A percentile compares a stretch with the other conserved stretches of the same genome.
phyloP scores from a whole-genome alignment of 192 early-diverging fungal genomes.

The Podila horticola region DNA sequence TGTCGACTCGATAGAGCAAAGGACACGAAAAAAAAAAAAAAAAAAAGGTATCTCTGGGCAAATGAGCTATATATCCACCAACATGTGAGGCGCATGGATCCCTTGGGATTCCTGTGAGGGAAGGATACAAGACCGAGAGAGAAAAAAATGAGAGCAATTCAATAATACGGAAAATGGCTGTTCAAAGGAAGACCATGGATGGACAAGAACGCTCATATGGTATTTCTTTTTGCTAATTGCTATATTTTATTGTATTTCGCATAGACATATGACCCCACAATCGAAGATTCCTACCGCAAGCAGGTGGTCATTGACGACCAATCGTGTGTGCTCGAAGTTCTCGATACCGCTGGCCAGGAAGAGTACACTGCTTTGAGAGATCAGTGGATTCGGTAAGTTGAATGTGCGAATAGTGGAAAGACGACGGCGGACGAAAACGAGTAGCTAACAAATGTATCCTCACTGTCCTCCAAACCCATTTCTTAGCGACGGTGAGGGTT shows the following conservation, averaged over 20 bases:
- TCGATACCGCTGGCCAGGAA: conserved; percentile 96
- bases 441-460: not conserved
- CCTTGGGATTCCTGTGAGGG: not conserved
- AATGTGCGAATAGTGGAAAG: not conserved
- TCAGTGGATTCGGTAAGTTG: conserved; percentile 78
- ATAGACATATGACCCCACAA: conserved; percentile 98
- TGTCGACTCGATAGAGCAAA: too few relatives aligned
- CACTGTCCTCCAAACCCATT: not conserved
- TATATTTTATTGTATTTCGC: conserved; percentile 41
- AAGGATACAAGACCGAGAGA: not conserved
- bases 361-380: conserved; percentile 85
- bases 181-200: not conserved
- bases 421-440: not conserved
- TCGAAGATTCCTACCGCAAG: conserved; percentile 98
- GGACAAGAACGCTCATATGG: not conserved
- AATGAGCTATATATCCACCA: not conserved
- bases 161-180: not conserved
- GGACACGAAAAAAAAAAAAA: too few relatives aligned
- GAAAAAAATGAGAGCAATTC: not conserved
- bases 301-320: conserved; percentile 98
- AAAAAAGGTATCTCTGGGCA: not conserved
- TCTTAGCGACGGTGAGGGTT: conserved; percentile 80
- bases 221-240: not conserved
- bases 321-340: conserved; percentile 95
- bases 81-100: not conserved